Evolutionary conservation across 495 filamentous ascomycete species (phyloP), one percentile per base, ranked within the genome.

Genomic region (Daldinia decipiens): DNA sequence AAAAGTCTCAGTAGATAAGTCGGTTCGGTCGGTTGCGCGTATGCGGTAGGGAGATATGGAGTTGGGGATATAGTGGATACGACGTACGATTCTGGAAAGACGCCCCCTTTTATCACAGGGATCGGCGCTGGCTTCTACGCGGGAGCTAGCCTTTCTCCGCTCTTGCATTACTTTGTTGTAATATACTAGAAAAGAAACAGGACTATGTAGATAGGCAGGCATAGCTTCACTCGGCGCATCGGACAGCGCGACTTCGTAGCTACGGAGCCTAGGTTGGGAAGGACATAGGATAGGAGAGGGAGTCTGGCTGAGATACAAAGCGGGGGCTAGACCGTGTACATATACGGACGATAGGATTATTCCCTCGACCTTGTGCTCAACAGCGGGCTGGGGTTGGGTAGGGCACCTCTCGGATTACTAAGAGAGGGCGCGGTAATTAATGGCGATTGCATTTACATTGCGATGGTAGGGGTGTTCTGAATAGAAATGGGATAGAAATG

Each of bases 1-100:
- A 77, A 68, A 78, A 78, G 60, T 53, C 66, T 59, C 68, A 76
- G 63, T 79, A 70, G 60, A 19, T 29, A 29, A 3, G 17, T 27
- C 9, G n/a, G 17, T 13, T 36, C 26, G 56, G 24, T 32, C 17
- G 56, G 43, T 32, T 19, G 38, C 11, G n/a, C 17, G n/a, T 36
- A 39, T 27, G 26, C 5, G 29, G 15, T n/a, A 56, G 53, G 26
- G 13, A 12, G 13, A 11, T 47, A 21, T 47, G 43, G 43, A 47
- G 43, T 24, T 24, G 43, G 27, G 50, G 15, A 27, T 31, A 53
- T n/a, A 27, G 24, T 15, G 50, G 57, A 45, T 27, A 50, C 15
- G 31, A 51, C 15, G 13, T 64, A 64, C 26, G 36, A 55, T 70
- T 70, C 60, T 59, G 38, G 59, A 64, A 52, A 64, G 27, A 45